Base-by-base conservation (phyloP, 1,284 basidiomycete species). In the Melampsora abietis-canadensis region DNA sequence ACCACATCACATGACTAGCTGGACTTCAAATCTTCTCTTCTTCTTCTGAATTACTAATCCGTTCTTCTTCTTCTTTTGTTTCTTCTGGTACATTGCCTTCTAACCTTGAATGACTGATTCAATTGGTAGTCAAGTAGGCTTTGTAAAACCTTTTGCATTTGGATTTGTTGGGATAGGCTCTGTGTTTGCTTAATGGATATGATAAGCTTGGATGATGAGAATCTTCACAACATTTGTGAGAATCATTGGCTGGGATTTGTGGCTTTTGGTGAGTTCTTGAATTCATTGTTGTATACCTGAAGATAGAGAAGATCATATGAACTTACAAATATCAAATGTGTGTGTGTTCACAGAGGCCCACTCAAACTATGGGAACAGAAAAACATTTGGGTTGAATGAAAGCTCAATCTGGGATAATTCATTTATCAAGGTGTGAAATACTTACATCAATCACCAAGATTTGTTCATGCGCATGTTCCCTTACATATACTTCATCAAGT, bases 301-400 rank as follows among this genome's bases (percentile, higher is more conserved):
- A 46, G 8, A 3, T 3, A 62, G 2, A 24, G 40, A 62, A 51
- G 48, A 15, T 48, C 1, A 0, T n/a, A 19, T 15, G 7, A 44
- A 67, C 77, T 64, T 21, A 79, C 78, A 79, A 79, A 97, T 92
- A 81, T 97, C 94, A 82, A 89, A 94, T 2, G 91, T 90, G 2
- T 92, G 88, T 34, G 92, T 88, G 81, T 95, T 96, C 2, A 90
- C 89, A 0, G 89, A 86, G 8, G 93, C 92, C 80, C 96, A 97
- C 83, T 97, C 94, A 81, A 95, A 96, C 83, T 96, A 93, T 15
- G 51, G 6, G 2, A 51, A 21, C 1, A 47, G 30, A 48, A 21
- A 3, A 30, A 64, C 54, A 8, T 34, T 34, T 34, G 34, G 34
- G 3, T 34, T 34, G 4, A 34, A 34, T 31, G 10, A 46, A 62